These are phyloP conservation scores for Diospyros kaki DNA, from an alignment of 148 eudicot genomes.

Conservation along the genomic window DNA sequence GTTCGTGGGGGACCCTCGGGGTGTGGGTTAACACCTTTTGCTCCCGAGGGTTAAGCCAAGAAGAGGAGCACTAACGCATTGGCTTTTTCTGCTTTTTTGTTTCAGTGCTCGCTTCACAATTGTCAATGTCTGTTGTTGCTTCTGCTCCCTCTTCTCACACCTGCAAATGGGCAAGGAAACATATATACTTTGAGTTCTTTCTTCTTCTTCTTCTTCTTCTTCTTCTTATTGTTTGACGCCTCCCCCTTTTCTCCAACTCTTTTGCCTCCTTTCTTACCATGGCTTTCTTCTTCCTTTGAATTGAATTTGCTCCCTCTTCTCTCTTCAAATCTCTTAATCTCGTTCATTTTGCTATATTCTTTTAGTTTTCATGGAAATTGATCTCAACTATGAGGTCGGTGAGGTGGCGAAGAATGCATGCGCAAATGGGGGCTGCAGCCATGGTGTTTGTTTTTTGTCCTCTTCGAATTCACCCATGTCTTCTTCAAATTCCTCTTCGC, in stretches of 20 bases:
- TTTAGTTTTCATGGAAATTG: conserved; percentile 67
- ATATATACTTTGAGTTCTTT: conserved; percentile 37
- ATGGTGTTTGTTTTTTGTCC: conserved; percentile 30
- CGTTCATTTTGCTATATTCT: no score
- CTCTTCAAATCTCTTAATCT: neutral
- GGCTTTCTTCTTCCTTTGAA: conserved; percentile 19
- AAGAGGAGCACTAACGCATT: conserved; percentile 38
- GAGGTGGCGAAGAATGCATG: conserved; percentile 43
- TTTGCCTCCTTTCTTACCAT: conserved; percentile 14
- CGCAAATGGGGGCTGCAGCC: conserved; percentile 41
- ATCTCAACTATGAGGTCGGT: conserved; percentile 63
- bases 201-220: conserved; percentile 25
- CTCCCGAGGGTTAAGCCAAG: conserved; percentile 8
- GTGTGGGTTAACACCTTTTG: no score
- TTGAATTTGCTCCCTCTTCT: conserved; percentile 20
- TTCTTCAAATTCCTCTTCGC: conserved; percentile 6
- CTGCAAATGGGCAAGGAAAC: conserved; percentile 62
- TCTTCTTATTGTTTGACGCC: conserved; percentile 24
- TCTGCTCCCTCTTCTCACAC: conserved; percentile 43
- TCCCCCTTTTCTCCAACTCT: neutral
- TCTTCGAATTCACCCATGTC: conserved; percentile 37
- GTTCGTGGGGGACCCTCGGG: no score
- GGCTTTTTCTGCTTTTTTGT: conserved; percentile 45
- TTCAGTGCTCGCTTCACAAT: conserved; percentile 48
- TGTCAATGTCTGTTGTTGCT: conserved; percentile 56